Base-by-base conservation (phyloP, 148 eudicot genomes). In the Pharnaceum exiguum region DNA sequence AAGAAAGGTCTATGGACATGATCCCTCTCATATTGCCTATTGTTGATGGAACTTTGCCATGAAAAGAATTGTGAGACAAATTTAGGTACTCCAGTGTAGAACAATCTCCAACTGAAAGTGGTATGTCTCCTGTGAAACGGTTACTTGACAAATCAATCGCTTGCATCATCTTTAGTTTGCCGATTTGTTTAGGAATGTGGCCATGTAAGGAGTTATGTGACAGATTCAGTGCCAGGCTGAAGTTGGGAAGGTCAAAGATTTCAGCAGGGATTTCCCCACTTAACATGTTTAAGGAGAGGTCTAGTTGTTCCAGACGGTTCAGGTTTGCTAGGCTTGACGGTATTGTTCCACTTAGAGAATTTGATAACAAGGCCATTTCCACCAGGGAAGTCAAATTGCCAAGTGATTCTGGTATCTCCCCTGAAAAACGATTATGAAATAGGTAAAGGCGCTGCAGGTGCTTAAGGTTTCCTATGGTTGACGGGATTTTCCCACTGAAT, bases 151-250 rank as follows among this genome's bases (percentile, higher is more conserved):
- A 35, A 54, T 65, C 71, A 24, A 71, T 30, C 15, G 26, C 70
- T 51, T 58, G 48, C 21, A 71, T 58, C 69, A 63, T 71, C 47
- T 58, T 57, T 3, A 71, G 50, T 1, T 33, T 71, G 16, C 70
- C 69, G 1, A 71, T 64, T 24, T 71, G 69, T 5, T 24, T 36
- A 51, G 75, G 70, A 24, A 71, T 36, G 24, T 48, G 32, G 13
- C 75, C 75, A 28, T 10, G 46, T 36, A 71, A 64, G 1, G 24
- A 57, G 38, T 71, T 71, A 26, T 39, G 56, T 1, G 75, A 71
- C 11, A 71, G 60, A 43, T 71, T 59, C 5, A 71, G 69, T 11
- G 51, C 45, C 16, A 5, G 51, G 6, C 56, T 46, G 19, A 71
- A 64, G 46, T 52, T 63, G 3, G 65, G 38, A 3, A 51, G 32